phyloP scores from a whole-genome alignment of 1,284 basidiomycete species.

The Polyporus tsugae region DNA sequence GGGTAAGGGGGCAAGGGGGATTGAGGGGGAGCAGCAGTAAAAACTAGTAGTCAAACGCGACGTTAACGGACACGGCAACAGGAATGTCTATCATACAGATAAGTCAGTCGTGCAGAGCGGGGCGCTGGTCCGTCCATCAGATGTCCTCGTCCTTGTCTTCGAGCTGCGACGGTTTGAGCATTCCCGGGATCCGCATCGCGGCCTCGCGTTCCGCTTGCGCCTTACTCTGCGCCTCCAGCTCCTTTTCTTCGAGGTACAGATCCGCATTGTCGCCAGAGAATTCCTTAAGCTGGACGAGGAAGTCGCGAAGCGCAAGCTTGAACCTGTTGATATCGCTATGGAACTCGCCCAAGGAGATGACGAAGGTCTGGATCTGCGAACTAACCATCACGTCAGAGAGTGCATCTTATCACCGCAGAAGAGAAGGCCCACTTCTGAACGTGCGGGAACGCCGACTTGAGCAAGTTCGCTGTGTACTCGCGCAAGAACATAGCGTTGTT shows the following conservation, averaged over 20 bases:
- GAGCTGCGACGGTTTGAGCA: conserved; percentile 95
- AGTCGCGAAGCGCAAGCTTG: conserved; percentile 94
- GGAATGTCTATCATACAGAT: conserved; percentile 37
- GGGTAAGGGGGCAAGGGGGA: conserved; percentile 20
- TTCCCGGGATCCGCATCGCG: conserved; percentile 96
- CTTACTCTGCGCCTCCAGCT: conserved; percentile 78
- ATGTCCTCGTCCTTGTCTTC: conserved; percentile 93
- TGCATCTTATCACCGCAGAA: not conserved
- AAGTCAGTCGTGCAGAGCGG: conserved; percentile 28
- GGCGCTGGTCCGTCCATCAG: conserved; percentile 45
- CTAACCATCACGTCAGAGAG: conserved; percentile 43
- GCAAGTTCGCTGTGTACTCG: conserved; percentile 88
- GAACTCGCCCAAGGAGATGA: conserved; percentile 85
- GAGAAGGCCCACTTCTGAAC: conserved; percentile 72
- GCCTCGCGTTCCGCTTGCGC: conserved; percentile 85
- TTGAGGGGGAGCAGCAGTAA: conserved; percentile 15
- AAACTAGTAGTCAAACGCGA: conserved; percentile 14
- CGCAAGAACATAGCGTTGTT: conserved; percentile 88
- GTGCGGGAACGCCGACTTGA: conserved; percentile 91
- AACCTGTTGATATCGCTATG: conserved; percentile 92
- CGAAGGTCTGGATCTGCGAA: conserved; percentile 81
- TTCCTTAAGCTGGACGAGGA: conserved; percentile 93
- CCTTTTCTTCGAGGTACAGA: conserved; percentile 95
- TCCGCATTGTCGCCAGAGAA: conserved; percentile 90
- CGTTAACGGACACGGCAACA: conserved; percentile 12